Evolutionary conservation across 805 yeast species (phyloP), one percentile per base, ranked within the genome.

Genomic region (Starmerella apicola): DNA sequence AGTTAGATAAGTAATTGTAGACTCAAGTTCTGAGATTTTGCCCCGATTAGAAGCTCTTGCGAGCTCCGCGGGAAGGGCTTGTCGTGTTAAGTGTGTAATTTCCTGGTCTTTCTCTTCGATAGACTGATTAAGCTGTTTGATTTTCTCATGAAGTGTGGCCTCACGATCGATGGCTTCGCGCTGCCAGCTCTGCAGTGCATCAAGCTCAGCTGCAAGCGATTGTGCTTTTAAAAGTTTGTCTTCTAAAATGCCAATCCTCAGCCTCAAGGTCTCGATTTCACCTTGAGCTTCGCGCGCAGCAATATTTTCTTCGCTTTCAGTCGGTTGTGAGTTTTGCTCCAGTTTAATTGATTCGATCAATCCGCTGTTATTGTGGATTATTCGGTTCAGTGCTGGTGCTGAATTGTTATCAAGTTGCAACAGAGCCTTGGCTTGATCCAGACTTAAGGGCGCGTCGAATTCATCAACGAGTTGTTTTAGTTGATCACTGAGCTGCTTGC

Each of bases 41-140:
- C 16, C 15, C 5, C 9, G 6, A 4, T 17, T 16, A 5, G 8
- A 16, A 7, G 7, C 16, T 9, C 24, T 23, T 7, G 7, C 3
- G 13, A 42, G 32, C 17, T 23, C 34, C 20, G 18, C n/a, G 7
- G 49, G 49, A 19, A 42, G 36, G 19, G 26, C 36, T 16, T 23
- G 29, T 16, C 26, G 19, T 22, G 21, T 24, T 15, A 56, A 44
- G 22, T 46, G 46, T 0, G 33, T 32, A 5, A 58, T 41, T 8
- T 51, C 45, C 4, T 22, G 32, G 21, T 52, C 53, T 1, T 52
- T 46, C 3, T 41, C 45, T 8, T 20, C 32, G 3, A 48, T 36
- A 20, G 41, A 33, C 19, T 49, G 46, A 17, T 43, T 34, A 1
- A 43, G 19, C 9, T 29, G 26, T 10, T 13, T 24, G 5, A 39